phyloP scores from a whole-genome alignment of 495 filamentous ascomycete species.

The Neohortaea acidophila region DNA sequence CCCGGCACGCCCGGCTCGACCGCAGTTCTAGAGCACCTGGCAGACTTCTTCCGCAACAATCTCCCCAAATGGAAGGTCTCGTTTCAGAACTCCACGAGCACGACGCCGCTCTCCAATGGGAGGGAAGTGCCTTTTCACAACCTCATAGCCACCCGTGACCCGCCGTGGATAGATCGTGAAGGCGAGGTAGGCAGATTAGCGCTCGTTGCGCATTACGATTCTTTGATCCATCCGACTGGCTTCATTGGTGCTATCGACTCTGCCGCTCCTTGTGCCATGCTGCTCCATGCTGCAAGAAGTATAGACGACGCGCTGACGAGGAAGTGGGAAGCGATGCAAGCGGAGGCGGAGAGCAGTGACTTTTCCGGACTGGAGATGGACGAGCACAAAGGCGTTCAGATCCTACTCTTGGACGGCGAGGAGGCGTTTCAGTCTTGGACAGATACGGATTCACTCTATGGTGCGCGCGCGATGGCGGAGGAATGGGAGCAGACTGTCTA shows the following conservation, averaged over 20 bases:
- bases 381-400: conserved; percentile 70
- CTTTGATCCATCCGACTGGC: conserved; percentile 60
- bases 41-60: conserved; percentile 54
- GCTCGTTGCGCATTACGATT: conserved; percentile 90
- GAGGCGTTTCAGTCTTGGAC: conserved; percentile 79
- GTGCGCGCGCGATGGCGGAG: conserved; percentile 61
- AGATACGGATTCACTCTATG: conserved; percentile 68
- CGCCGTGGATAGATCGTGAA: conserved; percentile 49
- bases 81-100: conserved; percentile 74
- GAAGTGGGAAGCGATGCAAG: conserved; percentile 63
- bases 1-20: conserved; percentile 67
- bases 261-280: conserved; percentile 81
- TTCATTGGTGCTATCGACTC: conserved; percentile 93
- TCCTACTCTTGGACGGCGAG: conserved; percentile 84
- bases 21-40: conserved; percentile 65
- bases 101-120: conserved; percentile 55
- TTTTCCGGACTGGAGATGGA: conserved; percentile 35
- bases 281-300: conserved; percentile 69
- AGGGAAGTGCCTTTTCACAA: conserved; percentile 70
- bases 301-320: conserved; percentile 62
- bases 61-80: conserved; percentile 67
- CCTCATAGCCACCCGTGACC: conserved; percentile 75
- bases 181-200: conserved; percentile 71
- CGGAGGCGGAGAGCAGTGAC: conserved; percentile 31
- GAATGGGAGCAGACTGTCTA: conserved; percentile 53